These are phyloP conservation scores for Colletotrichum sidae DNA, from an alignment of 2,329 filamentous ascomycete genomes.

Conservation along the genomic window DNA sequence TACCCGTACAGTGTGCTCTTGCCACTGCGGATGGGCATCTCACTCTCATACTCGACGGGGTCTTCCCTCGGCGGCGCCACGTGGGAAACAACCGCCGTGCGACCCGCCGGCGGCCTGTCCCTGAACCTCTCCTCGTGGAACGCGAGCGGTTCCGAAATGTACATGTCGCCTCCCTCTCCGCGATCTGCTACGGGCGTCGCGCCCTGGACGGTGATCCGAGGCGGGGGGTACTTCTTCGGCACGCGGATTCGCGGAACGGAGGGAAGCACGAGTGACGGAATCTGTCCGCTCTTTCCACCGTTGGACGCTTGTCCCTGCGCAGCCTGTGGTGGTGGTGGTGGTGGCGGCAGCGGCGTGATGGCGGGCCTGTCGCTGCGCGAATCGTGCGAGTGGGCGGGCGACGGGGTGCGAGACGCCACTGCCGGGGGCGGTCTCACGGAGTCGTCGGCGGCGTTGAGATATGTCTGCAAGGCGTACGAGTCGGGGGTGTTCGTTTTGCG, in stretches of 20 bases:
- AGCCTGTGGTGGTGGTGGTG: too few species aligned
- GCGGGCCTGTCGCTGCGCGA: too few species aligned
- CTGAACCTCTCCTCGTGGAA: constrained; percentile 42
- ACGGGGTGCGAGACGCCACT: too few species aligned
- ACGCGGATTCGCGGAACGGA: constrained; percentile 52
- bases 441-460: too few species aligned
- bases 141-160: constrained; percentile 46
- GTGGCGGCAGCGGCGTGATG: too few species aligned
- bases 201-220: constrained; percentile 46
- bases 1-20: constrained; percentile 51
- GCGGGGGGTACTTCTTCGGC: constrained; percentile 56
- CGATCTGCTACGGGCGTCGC: constrained; percentile 44
- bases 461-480: constrained; percentile 51
- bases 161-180: constrained; percentile 40
- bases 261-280: constrained; percentile 51
- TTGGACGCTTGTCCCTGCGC: too few species aligned
- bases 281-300: too few species aligned
- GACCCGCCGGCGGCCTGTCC: constrained; percentile 41
- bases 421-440: too few species aligned
- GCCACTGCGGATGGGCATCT: constrained; percentile 49
- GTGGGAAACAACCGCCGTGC: constrained; percentile 4
- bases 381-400: too few species aligned
- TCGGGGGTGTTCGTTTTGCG: constrained; percentile 42
- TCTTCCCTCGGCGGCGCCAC: constrained; percentile 20
- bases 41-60: constrained; percentile 35